These are phyloP conservation scores for Schwanniomyces polymorphus DNA, from an alignment of 805 yeast genomes.

Conservation along the genomic window DNA sequence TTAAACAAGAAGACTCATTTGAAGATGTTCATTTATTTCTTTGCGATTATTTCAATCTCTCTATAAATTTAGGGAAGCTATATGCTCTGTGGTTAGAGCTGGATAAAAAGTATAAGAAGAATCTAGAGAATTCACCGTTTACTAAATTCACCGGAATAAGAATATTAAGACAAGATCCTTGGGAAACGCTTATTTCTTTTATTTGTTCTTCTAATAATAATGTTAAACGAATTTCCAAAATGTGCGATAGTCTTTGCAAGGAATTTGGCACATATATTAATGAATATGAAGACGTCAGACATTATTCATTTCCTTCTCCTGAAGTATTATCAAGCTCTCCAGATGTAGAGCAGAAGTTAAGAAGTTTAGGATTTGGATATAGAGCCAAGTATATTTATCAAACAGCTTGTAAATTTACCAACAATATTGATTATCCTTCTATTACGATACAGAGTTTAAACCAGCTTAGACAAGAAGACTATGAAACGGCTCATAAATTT, in stretches of 20 bases:
- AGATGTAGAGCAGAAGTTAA: slow-evolving; percentile 39
- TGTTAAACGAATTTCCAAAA: slow-evolving; percentile 86
- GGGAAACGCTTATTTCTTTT: slow-evolving; percentile 90
- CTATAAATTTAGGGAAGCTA: slow-evolving; percentile 52
- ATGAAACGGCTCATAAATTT: slow-evolving; percentile 55
- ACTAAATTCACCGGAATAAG: slow-evolving; percentile 65
- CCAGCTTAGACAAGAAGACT: slow-evolving; percentile 44
- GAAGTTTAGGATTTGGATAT: slow-evolving; percentile 77
- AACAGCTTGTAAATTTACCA: slow-evolving; percentile 62
- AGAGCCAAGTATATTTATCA: slow-evolving; percentile 83
- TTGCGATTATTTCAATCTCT: slow-evolving; percentile 68
- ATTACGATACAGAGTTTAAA: slow-evolving; percentile 36
- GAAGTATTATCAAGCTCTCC: slow-evolving; percentile 39
- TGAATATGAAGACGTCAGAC: slow-evolving; percentile 51
- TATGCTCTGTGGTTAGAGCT: slow-evolving; percentile 60
- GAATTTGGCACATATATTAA: slow-evolving; percentile 66
- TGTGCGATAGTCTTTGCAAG: slow-evolving; percentile 79
- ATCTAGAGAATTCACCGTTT: slow-evolving; percentile 31
- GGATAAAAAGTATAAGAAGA: slow-evolving; percentile 49
- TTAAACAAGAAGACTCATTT: slow-evolving; percentile 4
- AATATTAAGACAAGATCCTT: slow-evolving; percentile 90
- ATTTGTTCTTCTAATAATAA: slow-evolving; percentile 97
- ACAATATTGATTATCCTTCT: slow-evolving; percentile 36
- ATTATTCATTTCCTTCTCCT: slow-evolving; percentile 77
- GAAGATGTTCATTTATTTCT: slow-evolving; percentile 46